Conservation (phyloP, 306 rosid species). For the Arachis stenosperma region DNA sequence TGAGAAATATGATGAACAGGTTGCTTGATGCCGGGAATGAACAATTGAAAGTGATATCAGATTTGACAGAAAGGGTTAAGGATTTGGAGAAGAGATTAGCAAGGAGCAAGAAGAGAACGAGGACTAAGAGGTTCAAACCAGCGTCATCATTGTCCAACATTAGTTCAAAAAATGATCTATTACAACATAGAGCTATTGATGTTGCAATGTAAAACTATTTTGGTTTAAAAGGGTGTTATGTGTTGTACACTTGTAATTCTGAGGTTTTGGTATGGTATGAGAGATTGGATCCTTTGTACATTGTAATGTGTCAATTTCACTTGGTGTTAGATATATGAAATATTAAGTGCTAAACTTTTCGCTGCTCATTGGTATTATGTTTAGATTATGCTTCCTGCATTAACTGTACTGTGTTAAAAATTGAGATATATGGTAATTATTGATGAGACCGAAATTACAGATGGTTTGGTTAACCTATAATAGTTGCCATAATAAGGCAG, state of each 20-base stretch:
- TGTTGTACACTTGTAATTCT: background rate
- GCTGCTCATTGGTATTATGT: too few relatives aligned
- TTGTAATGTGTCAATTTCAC: background rate
- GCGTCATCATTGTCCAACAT: slow-evolving; percentile 32
- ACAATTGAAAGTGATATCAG: slow-evolving; percentile 61
- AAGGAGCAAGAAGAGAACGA: slow-evolving; percentile 52
- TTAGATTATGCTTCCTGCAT: too few relatives aligned
- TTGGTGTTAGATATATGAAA: background rate
- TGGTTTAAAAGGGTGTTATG: background rate
- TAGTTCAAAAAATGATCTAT: slow-evolving; percentile 6
- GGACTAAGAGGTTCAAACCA: slow-evolving; percentile 30
- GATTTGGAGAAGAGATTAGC: slow-evolving; percentile 70
- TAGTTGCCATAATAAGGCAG: too few relatives aligned
- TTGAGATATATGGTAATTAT: too few relatives aligned
- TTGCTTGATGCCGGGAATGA: slow-evolving; percentile 66
- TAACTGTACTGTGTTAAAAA: too few relatives aligned
- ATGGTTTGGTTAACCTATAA: too few relatives aligned
- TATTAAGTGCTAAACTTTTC: too few relatives aligned
- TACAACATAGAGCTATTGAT: background rate
- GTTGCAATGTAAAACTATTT: slow-evolving; percentile 33
- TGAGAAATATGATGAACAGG: slow-evolving; percentile 62
- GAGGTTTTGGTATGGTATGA: slow-evolving; percentile 18
- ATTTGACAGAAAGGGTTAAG: slow-evolving; percentile 62
- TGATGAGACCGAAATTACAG: too few relatives aligned
- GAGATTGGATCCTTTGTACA: background rate